Evolutionary conservation across 2,329 filamentous ascomycete genomes (phyloP), one percentile per base, ranked within the genome.

Genomic region (Arthroderma sp.): DNA sequence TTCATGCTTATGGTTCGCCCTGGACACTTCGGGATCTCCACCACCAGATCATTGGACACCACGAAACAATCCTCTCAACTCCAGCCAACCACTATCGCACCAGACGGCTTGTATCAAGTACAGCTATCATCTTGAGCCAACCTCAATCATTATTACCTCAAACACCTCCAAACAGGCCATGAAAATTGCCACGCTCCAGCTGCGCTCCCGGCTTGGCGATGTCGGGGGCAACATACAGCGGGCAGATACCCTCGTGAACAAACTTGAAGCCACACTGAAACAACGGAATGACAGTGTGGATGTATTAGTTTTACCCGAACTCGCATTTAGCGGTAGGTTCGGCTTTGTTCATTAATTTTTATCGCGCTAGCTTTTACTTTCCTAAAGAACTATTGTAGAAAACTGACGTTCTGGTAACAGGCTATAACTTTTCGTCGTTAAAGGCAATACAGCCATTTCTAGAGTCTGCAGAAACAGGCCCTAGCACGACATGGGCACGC

Each of bases 341-440:
- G 9, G n/a, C 34, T 22, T 10, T 5, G 36, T 29, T 37, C 4
- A 6, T 34, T 6, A n/a, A 41, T 6, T n/a, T 6, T 7, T 22
- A n/a, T 15, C 9, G 29, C 28, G 39, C 27, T 41, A 10, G 7
- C 10, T 36, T 15, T 10, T 34, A 15, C 6, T 30, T 4, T 10
- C n/a, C 6, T 36, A 27, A 32, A 8, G 6, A 37, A 8, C 30
- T 45, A 27, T 34, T 10, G 29, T 33, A 36, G 15, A 11, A 38
- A 29, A 44, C 38, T 38, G 33, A 31, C 36, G 31, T 38, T 22
- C 31, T 31, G n/a, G n/a, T 32, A 36, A 33, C 54, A 70, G 78
- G 78, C 43, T 82, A 82, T 63, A 80, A 80, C 57, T 80, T 80
- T 58, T 68, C 75, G 11, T 74, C 71, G 8, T 57, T 74, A 10